Evolutionary conservation across 345 rosid species (phyloP).

Genomic region (Bruguiera gymnorhiza): DNA sequence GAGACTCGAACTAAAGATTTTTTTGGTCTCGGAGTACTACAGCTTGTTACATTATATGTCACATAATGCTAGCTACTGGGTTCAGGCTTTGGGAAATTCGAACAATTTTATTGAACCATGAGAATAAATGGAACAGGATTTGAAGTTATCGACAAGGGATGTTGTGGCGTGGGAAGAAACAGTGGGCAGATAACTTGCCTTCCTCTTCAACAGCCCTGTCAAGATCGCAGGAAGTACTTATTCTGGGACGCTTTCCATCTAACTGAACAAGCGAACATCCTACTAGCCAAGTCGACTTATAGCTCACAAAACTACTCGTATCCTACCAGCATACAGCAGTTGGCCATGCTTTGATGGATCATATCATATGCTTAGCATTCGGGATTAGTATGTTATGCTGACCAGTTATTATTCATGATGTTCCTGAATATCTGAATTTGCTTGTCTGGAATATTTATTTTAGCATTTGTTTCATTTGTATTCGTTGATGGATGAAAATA

Average conservation of each 20-base stretch:
- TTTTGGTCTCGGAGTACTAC: no score
- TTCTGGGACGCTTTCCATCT: conserved; percentile 98
- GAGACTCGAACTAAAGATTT: no score
- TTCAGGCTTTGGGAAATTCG: background rate
- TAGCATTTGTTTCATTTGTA: no score
- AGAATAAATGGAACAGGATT: conserved; percentile 43
- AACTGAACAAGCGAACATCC: conserved; percentile 61
- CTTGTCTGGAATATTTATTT: no score
- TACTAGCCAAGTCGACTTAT: conserved; percentile 55
- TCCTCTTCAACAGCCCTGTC: conserved; percentile 67
- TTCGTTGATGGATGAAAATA: no score
- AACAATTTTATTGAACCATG: background rate
- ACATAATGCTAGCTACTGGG: no score
- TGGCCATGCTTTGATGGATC: conserved; percentile 42
- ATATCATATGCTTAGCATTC: no score
- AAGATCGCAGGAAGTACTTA: conserved; percentile 60
- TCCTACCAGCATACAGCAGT: conserved; percentile 70
- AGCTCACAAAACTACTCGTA: conserved; percentile 47
- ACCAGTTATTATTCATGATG: no score
- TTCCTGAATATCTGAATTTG: no score
- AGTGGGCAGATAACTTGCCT: conserved; percentile 89
- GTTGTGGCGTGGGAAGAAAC: conserved; percentile 93
- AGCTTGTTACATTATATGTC: no score
- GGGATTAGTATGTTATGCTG: no score
- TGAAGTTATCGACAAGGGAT: conserved; percentile 78